Base-by-base conservation (phyloP, 2,329 filamentous ascomycete genomes). In the Knufia petricola region DNA sequence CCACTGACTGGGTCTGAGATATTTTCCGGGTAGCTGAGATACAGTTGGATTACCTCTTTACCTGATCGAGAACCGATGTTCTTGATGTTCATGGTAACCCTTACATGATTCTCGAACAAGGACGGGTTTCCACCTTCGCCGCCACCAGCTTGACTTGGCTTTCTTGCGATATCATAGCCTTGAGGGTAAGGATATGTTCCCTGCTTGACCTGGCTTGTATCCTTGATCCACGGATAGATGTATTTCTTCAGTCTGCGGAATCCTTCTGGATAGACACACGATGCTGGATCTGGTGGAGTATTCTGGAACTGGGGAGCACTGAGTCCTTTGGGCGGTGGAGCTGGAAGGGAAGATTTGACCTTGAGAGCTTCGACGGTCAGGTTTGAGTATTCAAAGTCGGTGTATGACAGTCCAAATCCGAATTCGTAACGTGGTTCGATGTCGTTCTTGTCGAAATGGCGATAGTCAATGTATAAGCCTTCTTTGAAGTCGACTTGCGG, bases 201-300 rank as follows among this genome's bases (percentile, higher is more conserved):
- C 7, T 63, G 63, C 52, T 67, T 63, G 17, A 74, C 68, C 4
- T 75, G 73, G 12, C 75, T 69, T 8, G 70, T 60, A 0, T 66
- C 70, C 6, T 71, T 63, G 20, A 87, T 70, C 63, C 85, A 88
- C 0, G 84, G 83, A 61, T 88, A 88, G 48, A 88, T 75, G 63
- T 83, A 87, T 58, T 84, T 84, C 47, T 75, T 69, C 0, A 88
- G 66, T 41, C 70, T 74, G n/a, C 73, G 70, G 60, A 86, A 78
- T 3, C 68, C 74, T 0, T 65, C 47, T 0, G 84, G 84, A 60
- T 81, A 83, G 1, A 85, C 63, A 0, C 74, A 77, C 10, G 75
- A 72, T n/a, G 70, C 63, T 2, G 75, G 67, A 13, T 74, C 66
- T 0, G 81, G 81, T 2, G 82, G 66, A 0, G 60, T 64, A n/a